A percentile compares a stretch with the other conserved stretches of the same genome.
phyloP scores from a whole-genome alignment of 169 alveolate genomes.

The Perkinsus olseni region DNA sequence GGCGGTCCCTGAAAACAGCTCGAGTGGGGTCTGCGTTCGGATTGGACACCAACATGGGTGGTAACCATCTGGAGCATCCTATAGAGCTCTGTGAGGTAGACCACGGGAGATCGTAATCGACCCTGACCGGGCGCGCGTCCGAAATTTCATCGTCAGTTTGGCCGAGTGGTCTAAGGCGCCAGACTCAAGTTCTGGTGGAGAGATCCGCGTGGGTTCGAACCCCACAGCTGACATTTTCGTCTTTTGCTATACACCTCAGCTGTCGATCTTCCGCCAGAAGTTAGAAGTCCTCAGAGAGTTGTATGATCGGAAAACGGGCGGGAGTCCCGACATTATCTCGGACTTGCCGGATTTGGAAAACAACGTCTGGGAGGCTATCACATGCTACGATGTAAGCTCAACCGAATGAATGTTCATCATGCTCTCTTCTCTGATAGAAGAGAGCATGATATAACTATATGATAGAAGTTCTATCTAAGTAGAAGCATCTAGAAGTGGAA shows the following conservation, averaged over 20 bases:
- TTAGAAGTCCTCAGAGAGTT: neutral
- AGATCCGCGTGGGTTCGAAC: constrained; percentile 2
- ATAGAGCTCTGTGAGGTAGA: neutral
- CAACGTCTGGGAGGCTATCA: neutral
- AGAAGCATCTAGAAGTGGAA: too few species aligned
- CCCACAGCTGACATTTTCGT: neutral
- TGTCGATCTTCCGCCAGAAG: neutral
- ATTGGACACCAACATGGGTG: neutral
- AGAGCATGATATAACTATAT: too few species aligned
- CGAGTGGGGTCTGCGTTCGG: neutral
- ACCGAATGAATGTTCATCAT: neutral
- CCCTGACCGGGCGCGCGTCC: neutral
- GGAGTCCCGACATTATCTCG: neutral
- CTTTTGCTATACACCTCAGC: neutral
- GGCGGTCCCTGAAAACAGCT: neutral
- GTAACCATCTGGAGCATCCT: neutral
- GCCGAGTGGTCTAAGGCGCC: constrained; percentile 6
- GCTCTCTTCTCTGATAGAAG: too few species aligned
- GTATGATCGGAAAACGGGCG: neutral
- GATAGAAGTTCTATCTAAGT: too few species aligned
- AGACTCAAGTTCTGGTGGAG: constrained; percentile 3
- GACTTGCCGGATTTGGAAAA: neutral
- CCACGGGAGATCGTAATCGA: neutral
- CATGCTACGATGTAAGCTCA: neutral
- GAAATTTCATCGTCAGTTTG: neutral